Evolutionary conservation across 768 basidiomycete species (phyloP).

Genomic region (Solioccasus polychromus): DNA sequence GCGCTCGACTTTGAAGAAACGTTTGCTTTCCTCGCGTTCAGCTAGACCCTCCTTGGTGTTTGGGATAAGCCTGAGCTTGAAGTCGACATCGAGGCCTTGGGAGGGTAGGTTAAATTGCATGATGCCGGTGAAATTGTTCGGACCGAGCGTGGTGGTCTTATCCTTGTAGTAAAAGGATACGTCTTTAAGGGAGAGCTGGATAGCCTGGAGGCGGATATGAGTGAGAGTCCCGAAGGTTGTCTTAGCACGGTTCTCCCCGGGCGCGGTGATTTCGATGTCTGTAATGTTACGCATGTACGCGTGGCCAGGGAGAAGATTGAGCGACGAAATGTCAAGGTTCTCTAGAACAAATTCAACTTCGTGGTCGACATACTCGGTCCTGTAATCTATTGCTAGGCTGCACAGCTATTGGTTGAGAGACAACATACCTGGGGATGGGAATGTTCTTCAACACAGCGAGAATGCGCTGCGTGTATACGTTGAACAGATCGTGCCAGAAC

Average conservation of each 20-base stretch:
- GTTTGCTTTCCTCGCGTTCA: constrained; percentile 43
- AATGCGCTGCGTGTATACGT: constrained; percentile 68
- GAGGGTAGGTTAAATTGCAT: constrained; percentile 60
- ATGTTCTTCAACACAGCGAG: constrained; percentile 53
- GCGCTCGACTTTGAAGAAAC: constrained; percentile 59
- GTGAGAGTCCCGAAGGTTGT: constrained; percentile 61
- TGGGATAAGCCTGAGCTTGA: constrained; percentile 64
- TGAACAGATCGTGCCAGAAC: constrained; percentile 82
- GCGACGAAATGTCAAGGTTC: constrained; percentile 65
- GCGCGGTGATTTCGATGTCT: constrained; percentile 51
- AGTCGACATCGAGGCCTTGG: constrained; percentile 65
- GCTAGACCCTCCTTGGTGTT: constrained; percentile 38
- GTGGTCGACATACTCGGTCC: constrained; percentile 67
- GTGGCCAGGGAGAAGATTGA: constrained; percentile 66
- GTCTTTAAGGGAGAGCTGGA: constrained; percentile 60
- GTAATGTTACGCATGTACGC: constrained; percentile 73
- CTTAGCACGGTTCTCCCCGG: constrained; percentile 27
- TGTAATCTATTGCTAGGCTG: constrained; percentile 25
- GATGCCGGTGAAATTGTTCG: constrained; percentile 58
- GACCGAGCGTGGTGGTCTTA: constrained; percentile 50
- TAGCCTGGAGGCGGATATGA: constrained; percentile 60
- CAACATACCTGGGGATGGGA: constrained; percentile 63
- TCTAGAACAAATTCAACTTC: constrained; percentile 75
- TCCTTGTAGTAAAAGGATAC: constrained; percentile 77
- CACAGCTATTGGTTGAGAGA: neutral